Percentiles rank a stretch among this genome's conserved stretches.
Conservation (phyloP, 768 basidiomycete species). For the Porpolomopsis calyptriformis region DNA sequence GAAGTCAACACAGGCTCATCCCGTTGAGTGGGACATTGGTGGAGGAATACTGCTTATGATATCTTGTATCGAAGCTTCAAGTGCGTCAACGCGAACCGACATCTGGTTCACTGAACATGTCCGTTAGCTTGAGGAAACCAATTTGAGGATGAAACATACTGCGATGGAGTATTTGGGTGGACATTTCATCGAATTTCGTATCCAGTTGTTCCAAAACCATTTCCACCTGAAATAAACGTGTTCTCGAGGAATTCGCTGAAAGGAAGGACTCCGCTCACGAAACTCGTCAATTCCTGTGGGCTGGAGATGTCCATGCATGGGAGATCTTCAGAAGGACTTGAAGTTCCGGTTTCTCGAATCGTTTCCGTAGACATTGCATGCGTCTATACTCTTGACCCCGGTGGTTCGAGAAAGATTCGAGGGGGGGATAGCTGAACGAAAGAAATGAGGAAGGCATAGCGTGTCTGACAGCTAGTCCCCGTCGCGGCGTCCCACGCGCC, state of each 20-base stretch:
- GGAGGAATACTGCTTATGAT: constrained; percentile 55
- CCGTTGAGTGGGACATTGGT: constrained; percentile 31
- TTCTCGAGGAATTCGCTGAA: constrained; percentile 4
- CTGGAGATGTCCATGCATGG: constrained; percentile 67
- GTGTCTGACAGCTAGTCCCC: neutral
- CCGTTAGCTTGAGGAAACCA: constrained; percentile 1
- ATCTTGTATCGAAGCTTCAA: constrained; percentile 86
- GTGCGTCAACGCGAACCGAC: constrained; percentile 81
- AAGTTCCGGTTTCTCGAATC: no score
- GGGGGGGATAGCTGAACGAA: constrained; percentile 54
- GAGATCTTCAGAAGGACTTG: constrained; percentile 39
- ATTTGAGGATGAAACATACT: constrained; percentile 38
- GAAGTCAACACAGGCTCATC: constrained; percentile 9
- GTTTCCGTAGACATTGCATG: no score
- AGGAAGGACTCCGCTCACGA: constrained; percentile 44
- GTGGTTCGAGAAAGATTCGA: constrained; percentile 12
- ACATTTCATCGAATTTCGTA: constrained; percentile 87
- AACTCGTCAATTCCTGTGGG: constrained; percentile 89
- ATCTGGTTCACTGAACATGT: constrained; percentile 69
- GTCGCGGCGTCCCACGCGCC: no score
- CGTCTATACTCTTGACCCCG: no score
- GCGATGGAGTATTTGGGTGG: constrained; percentile 73
- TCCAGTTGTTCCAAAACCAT: constrained; percentile 83
- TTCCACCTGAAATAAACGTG: constrained; percentile 53
- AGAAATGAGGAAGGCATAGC: constrained; percentile 37